phyloP scores from a whole-genome alignment of 768 basidiomycete genomes.

The Omphalotus guepiniiformis region DNA sequence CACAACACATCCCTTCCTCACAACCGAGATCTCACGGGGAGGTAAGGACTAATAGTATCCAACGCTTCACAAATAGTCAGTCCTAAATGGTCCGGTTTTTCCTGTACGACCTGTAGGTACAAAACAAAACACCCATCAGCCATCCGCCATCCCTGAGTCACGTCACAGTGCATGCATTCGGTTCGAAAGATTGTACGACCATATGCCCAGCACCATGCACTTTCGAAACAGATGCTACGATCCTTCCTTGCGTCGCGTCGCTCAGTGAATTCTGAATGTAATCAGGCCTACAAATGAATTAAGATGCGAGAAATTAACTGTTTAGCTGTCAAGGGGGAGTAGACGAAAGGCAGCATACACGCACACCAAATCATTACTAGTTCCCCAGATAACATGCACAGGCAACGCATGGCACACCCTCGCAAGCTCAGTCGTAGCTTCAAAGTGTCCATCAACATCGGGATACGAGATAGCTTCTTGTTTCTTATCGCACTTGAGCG shows the following conservation, averaged over 20 bases:
- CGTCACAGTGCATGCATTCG: neutral
- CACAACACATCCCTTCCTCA: no score
- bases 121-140: neutral
- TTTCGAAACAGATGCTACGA: slow-evolving; percentile 37
- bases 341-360: slow-evolving; percentile 13
- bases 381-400: slow-evolving; percentile 47
- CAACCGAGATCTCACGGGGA: neutral
- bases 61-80: slow-evolving; percentile 30
- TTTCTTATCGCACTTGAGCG: slow-evolving; percentile 39
- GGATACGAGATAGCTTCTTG: slow-evolving; percentile 45
- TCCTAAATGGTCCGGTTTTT: slow-evolving; percentile 37
- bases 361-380: slow-evolving; percentile 40
- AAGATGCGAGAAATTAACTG: neutral
- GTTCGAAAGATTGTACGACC: slow-evolving; percentile 20
- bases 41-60: slow-evolving; percentile 19
- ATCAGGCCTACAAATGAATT: slow-evolving; percentile 29
- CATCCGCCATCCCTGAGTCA: neutral
- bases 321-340: neutral
- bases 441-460: slow-evolving; percentile 41
- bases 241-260: slow-evolving; percentile 35
- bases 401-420: slow-evolving; percentile 32
- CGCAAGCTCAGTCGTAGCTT: slow-evolving; percentile 29
- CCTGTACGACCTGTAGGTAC: slow-evolving; percentile 36
- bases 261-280: slow-evolving; percentile 40
- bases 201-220: slow-evolving; percentile 45